phyloP scores from a whole-genome alignment of 495 filamentous ascomycete species.

The Penicillium bovifimosum region DNA sequence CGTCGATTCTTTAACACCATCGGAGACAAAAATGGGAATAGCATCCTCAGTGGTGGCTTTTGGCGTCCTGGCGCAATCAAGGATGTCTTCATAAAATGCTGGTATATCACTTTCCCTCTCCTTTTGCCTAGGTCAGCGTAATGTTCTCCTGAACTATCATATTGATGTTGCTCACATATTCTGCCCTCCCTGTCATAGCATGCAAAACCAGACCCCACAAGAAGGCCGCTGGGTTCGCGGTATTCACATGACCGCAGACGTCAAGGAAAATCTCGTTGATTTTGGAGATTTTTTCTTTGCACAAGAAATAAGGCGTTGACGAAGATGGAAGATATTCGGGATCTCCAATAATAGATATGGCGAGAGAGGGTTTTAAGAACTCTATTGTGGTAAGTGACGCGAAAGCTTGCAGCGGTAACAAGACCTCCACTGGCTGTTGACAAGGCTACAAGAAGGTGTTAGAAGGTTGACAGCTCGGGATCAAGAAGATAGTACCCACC shows the following conservation, averaged over 20 bases:
- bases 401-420: constrained; percentile 59
- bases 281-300: constrained; percentile 54
- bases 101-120: constrained; percentile 23
- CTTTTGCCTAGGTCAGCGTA: constrained; percentile 52
- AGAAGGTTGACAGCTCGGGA: neutral
- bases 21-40: constrained; percentile 44
- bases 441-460: constrained; percentile 30
- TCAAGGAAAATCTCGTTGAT: constrained; percentile 59
- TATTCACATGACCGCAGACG: constrained; percentile 42
- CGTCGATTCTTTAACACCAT: constrained; percentile 49
- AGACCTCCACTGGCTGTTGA: constrained; percentile 43
- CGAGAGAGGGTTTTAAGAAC: constrained; percentile 60
- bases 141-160: constrained; percentile 50
- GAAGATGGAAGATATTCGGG: constrained; percentile 16
- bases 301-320: constrained; percentile 55
- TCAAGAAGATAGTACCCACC: constrained; percentile 36
- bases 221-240: constrained; percentile 62
- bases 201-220: constrained; percentile 75
- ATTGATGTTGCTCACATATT: constrained; percentile 22
- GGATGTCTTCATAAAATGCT: constrained; percentile 45
- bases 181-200: constrained; percentile 48
- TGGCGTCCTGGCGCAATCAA: constrained; percentile 43
- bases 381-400: constrained; percentile 67
- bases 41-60: constrained; percentile 39
- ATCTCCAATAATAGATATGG: constrained; percentile 28